phyloP scores from a whole-genome alignment of 177 flowering plant species.

The Tripterygium wilfordii region DNA sequence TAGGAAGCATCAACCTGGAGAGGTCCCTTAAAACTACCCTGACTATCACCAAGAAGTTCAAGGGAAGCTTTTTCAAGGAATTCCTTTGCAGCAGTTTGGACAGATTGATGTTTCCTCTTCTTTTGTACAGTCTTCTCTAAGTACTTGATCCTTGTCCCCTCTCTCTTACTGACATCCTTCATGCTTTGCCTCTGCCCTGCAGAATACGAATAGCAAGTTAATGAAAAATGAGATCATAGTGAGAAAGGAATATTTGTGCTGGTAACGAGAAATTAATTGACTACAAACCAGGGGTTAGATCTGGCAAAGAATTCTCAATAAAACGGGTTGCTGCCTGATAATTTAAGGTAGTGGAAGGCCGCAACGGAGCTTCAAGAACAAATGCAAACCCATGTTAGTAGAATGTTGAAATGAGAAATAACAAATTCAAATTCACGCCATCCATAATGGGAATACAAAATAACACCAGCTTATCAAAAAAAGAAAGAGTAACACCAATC shows the following conservation, averaged over 20 bases:
- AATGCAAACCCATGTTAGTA: too few relatives aligned
- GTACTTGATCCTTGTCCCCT: constrained; percentile 30
- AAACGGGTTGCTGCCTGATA: constrained; percentile 85
- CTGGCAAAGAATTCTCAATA: constrained; percentile 92
- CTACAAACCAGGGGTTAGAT: constrained; percentile 68
- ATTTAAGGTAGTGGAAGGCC: constrained; percentile 76
- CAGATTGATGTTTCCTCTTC: constrained; percentile 73
- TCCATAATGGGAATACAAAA: constrained; percentile 1
- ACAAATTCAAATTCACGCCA: constrained; percentile 6
- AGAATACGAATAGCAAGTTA: constrained; percentile 7
- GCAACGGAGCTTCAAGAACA: constrained; percentile 62
- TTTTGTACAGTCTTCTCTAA: constrained; percentile 38
- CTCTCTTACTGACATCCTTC: constrained; percentile 59
- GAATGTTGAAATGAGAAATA: too few relatives aligned
- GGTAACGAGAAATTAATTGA: not conserved
- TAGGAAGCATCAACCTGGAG: constrained; percentile 33
- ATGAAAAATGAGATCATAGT: constrained; percentile 5
- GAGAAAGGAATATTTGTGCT: not conserved
- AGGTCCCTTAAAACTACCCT: constrained; percentile 68
- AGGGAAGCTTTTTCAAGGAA: constrained; percentile 85
- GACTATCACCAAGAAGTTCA: constrained; percentile 67
- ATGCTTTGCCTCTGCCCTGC: constrained; percentile 77
- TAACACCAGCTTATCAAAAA: too few relatives aligned
- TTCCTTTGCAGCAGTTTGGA: constrained; percentile 66
- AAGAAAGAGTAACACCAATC: too few relatives aligned